These are phyloP conservation scores for Echria macrotheca DNA, from an alignment of 495 filamentous ascomycete species.

Conservation along the genomic window DNA sequence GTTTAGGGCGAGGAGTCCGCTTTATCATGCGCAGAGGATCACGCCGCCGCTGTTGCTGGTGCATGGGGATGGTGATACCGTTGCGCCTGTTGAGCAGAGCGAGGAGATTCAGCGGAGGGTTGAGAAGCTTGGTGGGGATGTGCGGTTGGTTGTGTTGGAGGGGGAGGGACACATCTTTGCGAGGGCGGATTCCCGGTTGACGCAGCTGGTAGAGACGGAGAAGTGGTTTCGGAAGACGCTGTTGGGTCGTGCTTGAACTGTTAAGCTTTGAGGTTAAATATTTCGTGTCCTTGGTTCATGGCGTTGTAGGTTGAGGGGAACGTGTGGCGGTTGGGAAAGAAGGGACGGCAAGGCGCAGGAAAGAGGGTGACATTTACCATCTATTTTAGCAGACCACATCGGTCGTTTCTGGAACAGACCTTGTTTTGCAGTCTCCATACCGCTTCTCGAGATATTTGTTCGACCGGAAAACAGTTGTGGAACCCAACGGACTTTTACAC, in stretches of 20 bases:
- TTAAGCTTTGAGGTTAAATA: too few species aligned
- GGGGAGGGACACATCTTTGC: slow-evolving; percentile 45
- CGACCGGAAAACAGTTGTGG: too few species aligned
- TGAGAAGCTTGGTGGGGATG: slow-evolving; percentile 32
- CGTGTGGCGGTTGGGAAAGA: too few species aligned
- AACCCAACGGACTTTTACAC: too few species aligned
- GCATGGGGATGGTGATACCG: slow-evolving; percentile 42
- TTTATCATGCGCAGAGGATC: slow-evolving; percentile 41
- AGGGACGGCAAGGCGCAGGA: too few species aligned
- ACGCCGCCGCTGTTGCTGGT: slow-evolving; percentile 41
- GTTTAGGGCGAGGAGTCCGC: slow-evolving; percentile 37
- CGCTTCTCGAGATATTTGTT: too few species aligned
- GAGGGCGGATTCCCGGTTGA: slow-evolving; percentile 21
- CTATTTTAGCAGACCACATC: too few species aligned
- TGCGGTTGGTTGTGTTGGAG: slow-evolving; percentile 39
- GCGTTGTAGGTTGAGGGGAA: too few species aligned
- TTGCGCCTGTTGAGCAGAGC: slow-evolving; percentile 46
- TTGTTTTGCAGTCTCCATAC: too few species aligned
- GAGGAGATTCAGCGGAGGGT: slow-evolving; percentile 37
- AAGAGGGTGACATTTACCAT: too few species aligned
- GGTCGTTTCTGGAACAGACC: too few species aligned
- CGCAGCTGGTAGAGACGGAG: slow-evolving; percentile 27
- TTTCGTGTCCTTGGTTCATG: too few species aligned
- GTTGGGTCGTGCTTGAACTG: slow-evolving; percentile 60
- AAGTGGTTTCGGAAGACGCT: slow-evolving; percentile 44